These are phyloP conservation scores for Fusarium piperis DNA, from an alignment of 2,329 filamentous ascomycete genomes.

Conservation along the genomic window DNA sequence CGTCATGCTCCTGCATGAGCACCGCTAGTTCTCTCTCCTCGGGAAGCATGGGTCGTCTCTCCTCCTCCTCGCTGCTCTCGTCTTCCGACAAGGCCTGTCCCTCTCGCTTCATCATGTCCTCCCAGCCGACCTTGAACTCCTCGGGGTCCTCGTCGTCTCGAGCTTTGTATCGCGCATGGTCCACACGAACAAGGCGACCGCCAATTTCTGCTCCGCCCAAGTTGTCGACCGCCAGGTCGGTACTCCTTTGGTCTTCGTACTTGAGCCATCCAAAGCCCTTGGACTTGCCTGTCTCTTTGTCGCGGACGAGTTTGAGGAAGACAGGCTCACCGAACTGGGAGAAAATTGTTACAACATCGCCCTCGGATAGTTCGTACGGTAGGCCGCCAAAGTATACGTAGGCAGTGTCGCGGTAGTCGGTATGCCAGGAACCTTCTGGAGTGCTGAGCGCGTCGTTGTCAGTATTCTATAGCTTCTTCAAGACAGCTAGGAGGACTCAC, in stretches of 20 bases:
- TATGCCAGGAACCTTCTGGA: constrained; percentile 92
- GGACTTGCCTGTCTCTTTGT: constrained; percentile 96
- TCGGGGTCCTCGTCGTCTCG: constrained; percentile 79
- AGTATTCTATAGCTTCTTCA: neutral
- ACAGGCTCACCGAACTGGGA: constrained; percentile 96
- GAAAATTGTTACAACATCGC: constrained; percentile 95
- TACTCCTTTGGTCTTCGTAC: constrained; percentile 97
- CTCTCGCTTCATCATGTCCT: constrained; percentile 65
- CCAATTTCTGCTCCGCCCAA: constrained; percentile 85
- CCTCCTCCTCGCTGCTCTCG: constrained; percentile 58
- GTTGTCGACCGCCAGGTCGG: constrained; percentile 96
- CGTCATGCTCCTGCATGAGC: constrained; percentile 83
- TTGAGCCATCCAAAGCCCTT: constrained; percentile 96
- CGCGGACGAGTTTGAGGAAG: constrained; percentile 89
- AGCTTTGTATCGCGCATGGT: constrained; percentile 91
- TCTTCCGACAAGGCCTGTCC: constrained; percentile 56
- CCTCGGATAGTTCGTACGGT: constrained; percentile 91
- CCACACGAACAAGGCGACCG: constrained; percentile 84
- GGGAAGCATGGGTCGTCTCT: constrained; percentile 71
- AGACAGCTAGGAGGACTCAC: constrained; percentile 57
- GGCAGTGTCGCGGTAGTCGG: constrained; percentile 96
- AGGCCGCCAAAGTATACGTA: constrained; percentile 97
- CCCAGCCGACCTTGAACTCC: constrained; percentile 67
- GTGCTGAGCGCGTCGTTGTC: constrained; percentile 61
- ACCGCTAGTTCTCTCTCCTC: constrained; percentile 84